phyloP scores from a whole-genome alignment of 108 stramenopile genomes.

The Discostella pseudostelligera region DNA sequence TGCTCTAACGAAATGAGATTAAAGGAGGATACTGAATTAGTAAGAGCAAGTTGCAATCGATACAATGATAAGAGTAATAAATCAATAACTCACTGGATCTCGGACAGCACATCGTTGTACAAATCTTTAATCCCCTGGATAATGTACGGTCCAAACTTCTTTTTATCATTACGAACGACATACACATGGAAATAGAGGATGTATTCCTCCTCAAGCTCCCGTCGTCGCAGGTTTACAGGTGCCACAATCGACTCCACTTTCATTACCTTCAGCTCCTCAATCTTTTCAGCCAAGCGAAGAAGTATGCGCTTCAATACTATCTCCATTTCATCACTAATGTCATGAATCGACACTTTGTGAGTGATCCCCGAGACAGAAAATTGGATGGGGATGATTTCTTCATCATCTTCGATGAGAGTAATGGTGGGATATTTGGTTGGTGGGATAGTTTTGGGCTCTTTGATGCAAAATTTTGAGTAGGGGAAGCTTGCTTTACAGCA shows the following conservation, averaged over 20 bases:
- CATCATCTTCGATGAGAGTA: background rate
- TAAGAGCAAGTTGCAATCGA: no score
- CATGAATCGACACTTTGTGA: background rate
- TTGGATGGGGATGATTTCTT: slow-evolving; percentile 3
- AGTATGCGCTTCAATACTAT: background rate
- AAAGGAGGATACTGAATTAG: background rate
- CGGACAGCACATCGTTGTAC: slow-evolving; percentile 11
- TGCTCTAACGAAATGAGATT: background rate
- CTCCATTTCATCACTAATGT: slow-evolving; percentile 2
- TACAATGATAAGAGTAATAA: background rate
- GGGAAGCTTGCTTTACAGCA: slow-evolving; percentile 10
- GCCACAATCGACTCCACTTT: background rate
- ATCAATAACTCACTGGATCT: slow-evolving; percentile 10
- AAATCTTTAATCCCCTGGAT: slow-evolving; percentile 33
- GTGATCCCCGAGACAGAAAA: background rate
- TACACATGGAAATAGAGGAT: slow-evolving; percentile 32
- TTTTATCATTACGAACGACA: slow-evolving; percentile 8
- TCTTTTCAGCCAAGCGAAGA: slow-evolving; percentile 6
- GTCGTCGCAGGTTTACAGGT: background rate
- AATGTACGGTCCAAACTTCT: slow-evolving; percentile 24
- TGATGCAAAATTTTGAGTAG: background rate
- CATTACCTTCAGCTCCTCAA: slow-evolving; percentile 1
- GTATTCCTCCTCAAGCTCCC: background rate
- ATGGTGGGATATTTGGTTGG: slow-evolving; percentile 21
- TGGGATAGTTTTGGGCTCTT: background rate